A percentile compares a stretch with the other conserved stretches of the same genome.
Conservation (phyloP, 345 rosid species). For the Anacardium occidentale region DNA sequence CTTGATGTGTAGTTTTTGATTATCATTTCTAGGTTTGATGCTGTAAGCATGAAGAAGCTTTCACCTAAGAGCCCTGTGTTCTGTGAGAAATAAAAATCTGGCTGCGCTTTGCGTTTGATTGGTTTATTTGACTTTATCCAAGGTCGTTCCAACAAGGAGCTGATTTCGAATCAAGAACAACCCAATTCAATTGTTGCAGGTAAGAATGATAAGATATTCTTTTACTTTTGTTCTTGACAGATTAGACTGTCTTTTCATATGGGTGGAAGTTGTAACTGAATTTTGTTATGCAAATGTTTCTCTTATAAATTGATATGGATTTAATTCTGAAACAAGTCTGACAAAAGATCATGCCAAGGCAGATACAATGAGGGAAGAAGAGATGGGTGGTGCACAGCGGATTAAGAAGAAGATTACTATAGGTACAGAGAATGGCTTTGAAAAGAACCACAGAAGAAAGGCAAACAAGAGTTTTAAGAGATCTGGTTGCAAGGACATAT, state of each 20-base stretch:
- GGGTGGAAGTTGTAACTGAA: background rate
- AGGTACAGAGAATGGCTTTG: conserved; percentile 25
- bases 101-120: conserved; percentile 57
- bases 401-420: conserved; percentile 33
- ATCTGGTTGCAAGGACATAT: conserved; percentile 29
- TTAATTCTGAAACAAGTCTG: background rate
- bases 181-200: conserved; percentile 40
- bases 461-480: conserved; percentile 24
- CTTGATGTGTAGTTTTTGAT: background rate
- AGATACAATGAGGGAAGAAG: conserved; percentile 27
- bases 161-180: conserved; percentile 40
- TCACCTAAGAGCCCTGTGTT: conserved; percentile 53
- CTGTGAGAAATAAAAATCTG: conserved; percentile 59
- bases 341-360: conserved; percentile 16
- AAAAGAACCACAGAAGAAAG: conserved; percentile 31
- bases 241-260: background rate
- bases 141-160: conserved; percentile 41
- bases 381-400: conserved; percentile 31
- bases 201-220: conserved; percentile 19
- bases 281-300: background rate
- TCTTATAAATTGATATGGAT: background rate
- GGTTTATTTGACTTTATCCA: conserved; percentile 50
- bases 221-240: background rate
- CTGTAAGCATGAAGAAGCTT: conserved; percentile 4
- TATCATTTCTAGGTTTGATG: conserved; percentile 9